Evolutionary conservation across 768 basidiomycete species (phyloP).

Genomic region (Exidia glandulosa): DNA sequence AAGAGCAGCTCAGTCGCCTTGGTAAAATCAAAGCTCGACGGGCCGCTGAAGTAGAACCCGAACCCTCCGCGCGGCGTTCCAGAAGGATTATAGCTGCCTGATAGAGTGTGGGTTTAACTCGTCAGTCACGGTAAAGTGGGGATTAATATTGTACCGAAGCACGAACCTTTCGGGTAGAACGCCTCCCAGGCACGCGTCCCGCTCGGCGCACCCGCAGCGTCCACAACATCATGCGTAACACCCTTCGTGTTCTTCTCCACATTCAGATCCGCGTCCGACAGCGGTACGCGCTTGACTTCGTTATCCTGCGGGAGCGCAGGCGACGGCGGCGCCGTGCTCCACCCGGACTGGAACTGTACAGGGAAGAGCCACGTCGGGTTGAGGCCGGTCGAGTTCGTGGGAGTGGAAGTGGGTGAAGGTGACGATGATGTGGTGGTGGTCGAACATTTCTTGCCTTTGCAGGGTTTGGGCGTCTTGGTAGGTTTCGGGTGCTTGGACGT

Average conservation of each 20-base stretch:
- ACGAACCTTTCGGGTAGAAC: conserved; percentile 42
- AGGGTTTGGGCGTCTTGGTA: not conserved
- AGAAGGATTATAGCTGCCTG: conserved; percentile 36
- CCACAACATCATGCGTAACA: conserved; percentile 22
- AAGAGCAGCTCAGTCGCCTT: conserved; percentile 58
- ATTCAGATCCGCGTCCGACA: conserved; percentile 34
- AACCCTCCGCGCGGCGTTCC: conserved; percentile 43
- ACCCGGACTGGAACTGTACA: conserved; percentile 21
- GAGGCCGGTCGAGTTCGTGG: no score
- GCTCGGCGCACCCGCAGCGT: no score
- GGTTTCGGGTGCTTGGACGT: not conserved
- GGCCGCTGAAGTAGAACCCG: conserved; percentile 63
- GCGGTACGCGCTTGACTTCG: conserved; percentile 17
- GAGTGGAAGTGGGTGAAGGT: no score
- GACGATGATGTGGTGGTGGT: no score
- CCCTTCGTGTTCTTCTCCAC: conserved; percentile 26
- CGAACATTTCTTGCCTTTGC: not conserved
- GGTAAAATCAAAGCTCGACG: conserved; percentile 37
- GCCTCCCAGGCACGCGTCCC: conserved; percentile 38
- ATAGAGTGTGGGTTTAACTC: no score
- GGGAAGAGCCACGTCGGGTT: conserved; percentile 27
- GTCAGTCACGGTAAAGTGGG: no score
- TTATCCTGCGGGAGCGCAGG: conserved; percentile 5
- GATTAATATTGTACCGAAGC: no score
- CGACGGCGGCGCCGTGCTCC: conserved; percentile 33